Evolutionary conservation across 202 grass and related monocot species (phyloP).

Genomic region (Brachypodium distachyon): DNA sequence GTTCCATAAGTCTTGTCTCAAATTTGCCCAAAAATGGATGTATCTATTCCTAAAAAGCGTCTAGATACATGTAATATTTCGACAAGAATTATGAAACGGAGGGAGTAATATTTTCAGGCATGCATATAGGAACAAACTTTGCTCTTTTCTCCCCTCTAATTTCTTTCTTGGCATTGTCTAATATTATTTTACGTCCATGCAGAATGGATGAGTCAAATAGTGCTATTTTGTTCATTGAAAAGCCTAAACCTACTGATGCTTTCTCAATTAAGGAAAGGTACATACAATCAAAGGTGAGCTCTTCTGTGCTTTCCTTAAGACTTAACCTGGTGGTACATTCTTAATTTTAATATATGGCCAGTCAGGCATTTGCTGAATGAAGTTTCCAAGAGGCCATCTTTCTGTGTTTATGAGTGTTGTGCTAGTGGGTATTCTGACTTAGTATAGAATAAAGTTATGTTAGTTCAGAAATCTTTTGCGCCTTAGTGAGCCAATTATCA

Average conservation of each 20-base stretch:
- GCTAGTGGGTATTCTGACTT: not conserved
- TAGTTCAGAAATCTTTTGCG: slow-evolving; percentile 3
- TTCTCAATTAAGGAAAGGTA: slow-evolving; percentile 92
- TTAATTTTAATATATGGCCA: not conserved
- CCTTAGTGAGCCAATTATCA: not conserved
- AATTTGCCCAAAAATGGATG: too few relatives aligned
- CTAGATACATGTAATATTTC: too few relatives aligned
- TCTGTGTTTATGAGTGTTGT: not conserved
- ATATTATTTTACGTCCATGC: slow-evolving; percentile 24
- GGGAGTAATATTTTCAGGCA: not conserved
- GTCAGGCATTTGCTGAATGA: slow-evolving; percentile 1
- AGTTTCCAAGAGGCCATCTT: not conserved
- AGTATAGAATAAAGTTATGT: not conserved
- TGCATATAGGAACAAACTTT: not conserved
- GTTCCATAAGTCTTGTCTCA: too few relatives aligned
- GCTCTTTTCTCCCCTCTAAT: slow-evolving; percentile 5
- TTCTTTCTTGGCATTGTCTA: slow-evolving; percentile 16
- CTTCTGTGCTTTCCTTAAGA: not conserved
- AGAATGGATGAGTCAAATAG: slow-evolving; percentile 57
- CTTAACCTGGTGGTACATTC: slow-evolving; percentile 4
- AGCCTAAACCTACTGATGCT: slow-evolving; percentile 71
- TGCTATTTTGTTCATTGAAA: slow-evolving; percentile 54
- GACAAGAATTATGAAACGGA: too few relatives aligned
- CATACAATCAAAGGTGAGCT: slow-evolving; percentile 84
- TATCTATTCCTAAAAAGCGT: too few relatives aligned